Evolutionary conservation across 1,284 basidiomycete genomes (phyloP).

Genomic region (Heterobasidion annosum): DNA sequence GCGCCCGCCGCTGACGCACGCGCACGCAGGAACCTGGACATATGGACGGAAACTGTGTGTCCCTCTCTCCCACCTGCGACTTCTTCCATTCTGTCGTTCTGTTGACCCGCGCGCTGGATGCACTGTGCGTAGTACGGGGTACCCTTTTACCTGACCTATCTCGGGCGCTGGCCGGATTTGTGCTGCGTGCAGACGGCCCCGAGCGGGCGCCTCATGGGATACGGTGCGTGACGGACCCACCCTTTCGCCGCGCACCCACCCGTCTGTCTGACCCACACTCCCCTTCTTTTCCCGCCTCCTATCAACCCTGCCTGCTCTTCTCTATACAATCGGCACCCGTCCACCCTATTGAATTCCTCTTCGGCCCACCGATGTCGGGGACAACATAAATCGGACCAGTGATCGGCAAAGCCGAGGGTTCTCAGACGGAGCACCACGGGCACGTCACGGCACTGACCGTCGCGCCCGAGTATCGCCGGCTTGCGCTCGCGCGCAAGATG

Average conservation of each 20-base stretch:
- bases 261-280: background rate
- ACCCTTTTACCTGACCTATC: slow-evolving; percentile 80
- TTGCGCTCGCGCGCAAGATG: slow-evolving; percentile 76
- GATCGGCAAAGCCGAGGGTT: slow-evolving; percentile 81
- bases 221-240: slow-evolving; percentile 40
- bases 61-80: background rate
- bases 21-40: slow-evolving; percentile 69
- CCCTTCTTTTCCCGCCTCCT: no score
- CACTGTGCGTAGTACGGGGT: slow-evolving; percentile 58
- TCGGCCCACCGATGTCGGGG: background rate
- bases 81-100: background rate
- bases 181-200: slow-evolving; percentile 77
- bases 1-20: no score
- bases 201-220: slow-evolving; percentile 77
- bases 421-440: slow-evolving; percentile 69
- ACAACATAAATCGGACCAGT: slow-evolving; percentile 33
- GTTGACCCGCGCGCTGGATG: background rate
- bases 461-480: slow-evolving; percentile 83
- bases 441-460: slow-evolving; percentile 90
- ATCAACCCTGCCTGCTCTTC: no score
- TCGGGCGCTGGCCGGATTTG: slow-evolving; percentile 85
- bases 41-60: slow-evolving; percentile 88
- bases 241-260: background rate
- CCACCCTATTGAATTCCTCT: background rate
- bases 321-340: background rate